Evolutionary conservation across 2,329 filamentous ascomycete species (phyloP).

Genomic region (Sclerotinia nivalis): DNA sequence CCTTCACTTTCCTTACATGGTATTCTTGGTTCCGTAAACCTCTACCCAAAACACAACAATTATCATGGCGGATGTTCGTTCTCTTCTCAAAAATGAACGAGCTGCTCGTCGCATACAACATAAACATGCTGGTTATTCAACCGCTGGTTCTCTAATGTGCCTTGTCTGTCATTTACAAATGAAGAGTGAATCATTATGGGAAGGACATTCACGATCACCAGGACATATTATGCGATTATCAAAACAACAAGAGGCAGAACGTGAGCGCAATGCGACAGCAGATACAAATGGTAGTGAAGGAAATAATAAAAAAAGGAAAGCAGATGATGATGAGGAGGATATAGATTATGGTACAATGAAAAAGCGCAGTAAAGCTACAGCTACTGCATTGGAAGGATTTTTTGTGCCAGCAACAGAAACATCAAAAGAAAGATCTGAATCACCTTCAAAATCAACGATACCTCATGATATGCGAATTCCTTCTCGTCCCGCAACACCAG

Average conservation of each 20-base stretch:
- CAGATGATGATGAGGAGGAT: constrained; percentile 42
- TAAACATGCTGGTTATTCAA: constrained; percentile 66
- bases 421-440: constrained; percentile 5
- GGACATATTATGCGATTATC: constrained; percentile 47
- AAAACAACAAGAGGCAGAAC: constrained; percentile 31
- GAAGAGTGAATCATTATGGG: constrained; percentile 68
- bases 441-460: constrained; percentile 19
- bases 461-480: constrained; percentile 59
- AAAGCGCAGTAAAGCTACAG: constrained; percentile 47
- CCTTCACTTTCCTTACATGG: not conserved
- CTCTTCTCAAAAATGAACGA: constrained; percentile 76
- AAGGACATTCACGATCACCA: constrained; percentile 56
- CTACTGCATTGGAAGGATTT: constrained; percentile 42
- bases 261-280: constrained; percentile 16
- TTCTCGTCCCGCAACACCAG: constrained; percentile 62
- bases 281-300: constrained; percentile 8
- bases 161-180: constrained; percentile 63
- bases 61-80: constrained; percentile 75
- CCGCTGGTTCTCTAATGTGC: constrained; percentile 67
- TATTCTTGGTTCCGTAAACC: not conserved
- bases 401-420: constrained; percentile 34
- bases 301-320: constrained; percentile 54
- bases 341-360: constrained; percentile 44
- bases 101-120: constrained; percentile 72
- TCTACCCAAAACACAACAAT: not conserved